Base-by-base conservation (phyloP, 768 basidiomycete species). In the Fomitopsis pulvina region DNA sequence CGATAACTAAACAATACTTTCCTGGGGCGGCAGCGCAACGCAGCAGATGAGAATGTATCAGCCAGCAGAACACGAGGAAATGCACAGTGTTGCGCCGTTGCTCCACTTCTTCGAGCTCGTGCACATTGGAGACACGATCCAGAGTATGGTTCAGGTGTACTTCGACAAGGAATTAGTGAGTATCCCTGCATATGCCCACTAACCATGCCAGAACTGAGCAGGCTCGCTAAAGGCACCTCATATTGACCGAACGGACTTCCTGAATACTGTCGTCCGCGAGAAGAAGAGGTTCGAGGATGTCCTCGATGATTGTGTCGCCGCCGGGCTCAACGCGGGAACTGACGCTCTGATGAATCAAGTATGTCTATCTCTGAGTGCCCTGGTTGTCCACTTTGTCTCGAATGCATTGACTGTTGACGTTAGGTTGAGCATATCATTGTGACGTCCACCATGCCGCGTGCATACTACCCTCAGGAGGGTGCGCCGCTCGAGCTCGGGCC, bases 61-160 rank as follows among this genome's bases (percentile, higher is more conserved):
- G 62, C 93, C 96, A 0, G 83, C 85, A 0, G 92, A 94, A 53
- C 90, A 90, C 58, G 77, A 85, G 45, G 85, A 80, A 45, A 83
- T 83, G 30, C 81, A 81, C 21, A 85, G 81, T 55, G 94, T 98
- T 2, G 92, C 94, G 1, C 96, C 96, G 0, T 69, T 99, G 2
- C 70, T 97, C 34, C 94, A 98, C 63, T 98, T 98, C 69, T 97
- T 99, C 56, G 95, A 98, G 71, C 74, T 98, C 21, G 95, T 95
- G 0, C 96, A 98, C 68, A 74, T 98, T 14, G 96, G 93, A 1
- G 95, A 99, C 62, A 99, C 91, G 14, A 97, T 98, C 39, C 92
- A 95, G 67, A 91, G 85, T 16, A 97, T 98, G 83, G 82, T 96
- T 5, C 93, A 99, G 58, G 96, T 97, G 1, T 99, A 94, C 66